A percentile compares a stretch with the other conserved stretches of the same genome.
Evolutionary conservation across 148 eudicot species (phyloP).

Genomic region (Cornus florida): DNA sequence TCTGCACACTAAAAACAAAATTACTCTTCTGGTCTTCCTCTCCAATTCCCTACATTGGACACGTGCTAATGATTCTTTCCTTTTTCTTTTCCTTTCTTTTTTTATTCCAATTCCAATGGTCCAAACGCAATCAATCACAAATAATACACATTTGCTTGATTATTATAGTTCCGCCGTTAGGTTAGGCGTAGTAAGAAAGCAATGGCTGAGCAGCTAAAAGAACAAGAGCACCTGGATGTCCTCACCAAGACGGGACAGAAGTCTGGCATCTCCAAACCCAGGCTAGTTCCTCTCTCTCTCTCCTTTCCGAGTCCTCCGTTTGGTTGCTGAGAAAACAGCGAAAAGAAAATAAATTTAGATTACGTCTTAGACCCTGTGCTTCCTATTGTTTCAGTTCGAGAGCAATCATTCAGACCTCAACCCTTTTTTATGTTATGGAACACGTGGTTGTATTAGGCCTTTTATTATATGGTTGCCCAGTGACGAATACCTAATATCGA

Average conservation of each 20-base stretch:
- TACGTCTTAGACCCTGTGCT: not conserved
- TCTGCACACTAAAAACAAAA: no score
- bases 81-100: no score
- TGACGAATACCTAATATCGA: not conserved
- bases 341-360: not conserved
- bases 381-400: not conserved
- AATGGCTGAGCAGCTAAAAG: slow-evolving; percentile 24
- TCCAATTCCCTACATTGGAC: no score
- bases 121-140: no score
- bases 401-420: not conserved
- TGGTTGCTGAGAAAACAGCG: not conserved
- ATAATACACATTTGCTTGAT: not conserved
- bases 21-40: no score
- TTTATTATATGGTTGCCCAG: no score
- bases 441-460: no score
- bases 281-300: slow-evolving; percentile 23
- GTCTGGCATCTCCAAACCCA: slow-evolving; percentile 52
- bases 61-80: no score
- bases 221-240: slow-evolving; percentile 51
- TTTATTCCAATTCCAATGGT: no score
- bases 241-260: slow-evolving; percentile 47
- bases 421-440: no score
- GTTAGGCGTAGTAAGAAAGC: not conserved
- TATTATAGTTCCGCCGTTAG: not conserved
- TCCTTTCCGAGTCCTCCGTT: not conserved